Evolutionary conservation across 73 alveolate genomes (phyloP), one percentile per base, ranked within the genome.

Genomic region (Durusdinium trenchii): DNA sequence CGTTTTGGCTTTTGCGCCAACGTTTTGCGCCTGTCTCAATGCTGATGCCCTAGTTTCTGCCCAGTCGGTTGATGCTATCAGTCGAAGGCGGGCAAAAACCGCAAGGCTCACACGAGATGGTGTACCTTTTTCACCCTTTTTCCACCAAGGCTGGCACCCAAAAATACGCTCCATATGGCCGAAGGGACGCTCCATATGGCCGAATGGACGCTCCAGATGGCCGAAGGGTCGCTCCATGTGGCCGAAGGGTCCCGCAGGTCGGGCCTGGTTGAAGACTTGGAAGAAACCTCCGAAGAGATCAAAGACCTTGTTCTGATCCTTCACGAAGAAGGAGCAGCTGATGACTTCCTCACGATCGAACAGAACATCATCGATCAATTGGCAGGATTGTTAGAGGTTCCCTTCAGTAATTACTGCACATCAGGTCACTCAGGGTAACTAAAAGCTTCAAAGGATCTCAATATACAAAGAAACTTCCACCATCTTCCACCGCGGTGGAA

Each of bases 221-320:
- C 32, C 69, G 69, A 57, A 57, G 12, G n/a, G n/a, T 16, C 32
- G 23, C 23, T 23, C 23, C 32, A 57, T 16, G 32, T 57, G 12
- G 69, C 32, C 69, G 69, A 57, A 57, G 12, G n/a, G 32, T 6
- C 76, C 18, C 18, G 43, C 38, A 6, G 46, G 50, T 26, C 83
- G 6, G 78, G 46, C 98, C 98, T 91, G 54, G 87, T 91, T 91
- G 89, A 91, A 91, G 75, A 76, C 35, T 45, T 91, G 36, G 45
- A n/a, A 91, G 60, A 91, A 91, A 32, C 98, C 98, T 2, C 89
- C 89, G 30, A 91, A 91, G 9, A 91, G 98, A 35, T 91, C 98
- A 60, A 91, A 47, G 89, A 91, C 71, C 76, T 91, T 47, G 28
- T 75, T 50, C 76, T 91, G 98, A 71, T 91, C 89, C 36, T 71